Percentiles rank a stretch among this genome's conserved stretches.
phyloP scores from a whole-genome alignment of 2,329 filamentous ascomycete species.

The Beauveria rudraprayagi region DNA sequence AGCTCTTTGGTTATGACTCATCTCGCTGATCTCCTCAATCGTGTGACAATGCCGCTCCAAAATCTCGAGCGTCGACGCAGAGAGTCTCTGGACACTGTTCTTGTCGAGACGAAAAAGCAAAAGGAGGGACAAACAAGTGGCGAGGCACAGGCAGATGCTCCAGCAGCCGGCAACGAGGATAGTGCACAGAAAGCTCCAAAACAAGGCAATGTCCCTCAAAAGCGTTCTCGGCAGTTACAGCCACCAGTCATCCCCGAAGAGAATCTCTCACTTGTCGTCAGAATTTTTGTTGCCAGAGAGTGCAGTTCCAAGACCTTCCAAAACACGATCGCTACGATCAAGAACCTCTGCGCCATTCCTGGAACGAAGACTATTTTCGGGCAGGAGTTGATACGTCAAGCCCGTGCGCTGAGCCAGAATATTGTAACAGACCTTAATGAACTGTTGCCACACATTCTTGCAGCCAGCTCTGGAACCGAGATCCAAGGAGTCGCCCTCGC shows the following conservation, averaged over 20 bases:
- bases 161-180: conserved; percentile 16
- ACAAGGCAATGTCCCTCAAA: conserved; percentile 31
- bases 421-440: conserved; percentile 81
- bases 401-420: conserved; percentile 72
- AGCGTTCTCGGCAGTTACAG: conserved; percentile 53
- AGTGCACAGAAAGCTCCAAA: conserved; percentile 19
- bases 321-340: conserved; percentile 96
- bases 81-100: conserved; percentile 47
- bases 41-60: conserved; percentile 79
- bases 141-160: conserved; percentile 14
- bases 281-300: conserved; percentile 90
- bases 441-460: conserved; percentile 76
- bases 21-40: conserved; percentile 76
- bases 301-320: conserved; percentile 98
- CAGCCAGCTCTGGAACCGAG: conserved; percentile 82
- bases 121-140: conserved; percentile 26
- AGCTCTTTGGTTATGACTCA: conserved; percentile 96
- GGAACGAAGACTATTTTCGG: conserved; percentile 86
- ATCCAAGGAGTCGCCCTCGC: conserved; percentile 89
- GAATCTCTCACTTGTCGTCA: conserved; percentile 89
- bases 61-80: conserved; percentile 76
- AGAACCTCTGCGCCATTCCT: conserved; percentile 89
- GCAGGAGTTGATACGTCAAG: conserved; percentile 83
- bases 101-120: conserved; percentile 6
- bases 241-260: conserved; percentile 81